These are phyloP conservation scores for Ordospora pajunii DNA, from an alignment of 371 early-diverging fungal species.

Conservation along the genomic window DNA sequence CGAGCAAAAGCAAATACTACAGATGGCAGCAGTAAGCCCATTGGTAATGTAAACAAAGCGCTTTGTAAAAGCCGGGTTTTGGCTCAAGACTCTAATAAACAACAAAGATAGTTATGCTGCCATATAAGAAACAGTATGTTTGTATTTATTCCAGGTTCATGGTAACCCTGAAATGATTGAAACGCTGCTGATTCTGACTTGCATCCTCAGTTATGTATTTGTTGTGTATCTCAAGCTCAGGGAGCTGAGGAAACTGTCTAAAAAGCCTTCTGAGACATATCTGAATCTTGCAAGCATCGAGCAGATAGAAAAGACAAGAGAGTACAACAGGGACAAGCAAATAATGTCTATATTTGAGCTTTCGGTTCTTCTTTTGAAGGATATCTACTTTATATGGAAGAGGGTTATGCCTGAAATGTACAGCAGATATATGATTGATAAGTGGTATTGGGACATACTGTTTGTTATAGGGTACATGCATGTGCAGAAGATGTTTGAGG, in stretches of 20 bases:
- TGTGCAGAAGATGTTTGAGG: constrained; percentile 56
- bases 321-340: constrained; percentile 75
- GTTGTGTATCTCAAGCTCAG: constrained; percentile 14
- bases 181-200: neutral
- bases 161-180: constrained; percentile 25
- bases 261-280: neutral
- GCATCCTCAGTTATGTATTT: constrained; percentile 12
- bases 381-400: neutral
- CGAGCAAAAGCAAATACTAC: too few species aligned
- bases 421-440: neutral
- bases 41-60: too few species aligned
- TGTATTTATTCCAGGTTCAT: neutral
- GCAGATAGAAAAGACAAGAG: constrained; percentile 71
- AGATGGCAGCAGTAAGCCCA: neutral
- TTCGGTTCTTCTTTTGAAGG: neutral
- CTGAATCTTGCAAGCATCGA: neutral
- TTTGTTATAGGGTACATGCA: constrained; percentile 4
- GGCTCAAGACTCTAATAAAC: too few species aligned
- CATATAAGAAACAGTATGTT: neutral
- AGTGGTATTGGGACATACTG: neutral
- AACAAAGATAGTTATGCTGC: too few species aligned
- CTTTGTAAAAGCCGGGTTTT: too few species aligned
- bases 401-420: neutral
- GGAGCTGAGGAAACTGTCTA: constrained; percentile 1
- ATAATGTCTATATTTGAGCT: constrained; percentile 66